phyloP scores from a whole-genome alignment of 768 basidiomycete species.

The Rhodotorula diobovata region DNA sequence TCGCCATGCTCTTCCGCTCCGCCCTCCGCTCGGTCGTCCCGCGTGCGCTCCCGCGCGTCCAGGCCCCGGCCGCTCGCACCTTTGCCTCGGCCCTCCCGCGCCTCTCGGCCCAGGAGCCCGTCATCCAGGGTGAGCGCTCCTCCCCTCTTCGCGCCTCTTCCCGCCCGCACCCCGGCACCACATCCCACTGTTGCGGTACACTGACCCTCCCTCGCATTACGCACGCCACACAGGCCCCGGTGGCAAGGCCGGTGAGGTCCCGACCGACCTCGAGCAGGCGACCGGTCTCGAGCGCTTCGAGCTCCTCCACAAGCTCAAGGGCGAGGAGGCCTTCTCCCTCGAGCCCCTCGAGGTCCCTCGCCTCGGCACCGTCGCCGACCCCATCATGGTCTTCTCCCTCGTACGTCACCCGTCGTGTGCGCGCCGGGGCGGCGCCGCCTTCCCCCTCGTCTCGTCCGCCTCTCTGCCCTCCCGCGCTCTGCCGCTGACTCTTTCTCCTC shows the following conservation, averaged over 20 bases:
- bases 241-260: constrained; percentile 56
- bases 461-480: not conserved
- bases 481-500: not conserved
- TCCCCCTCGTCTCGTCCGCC: not conserved
- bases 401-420: constrained; percentile 54
- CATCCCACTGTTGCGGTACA: not conserved
- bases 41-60: constrained; percentile 22
- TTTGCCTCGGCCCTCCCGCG: constrained; percentile 27
- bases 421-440: not conserved
- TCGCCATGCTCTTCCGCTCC: constrained; percentile 19
- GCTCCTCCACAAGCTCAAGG: constrained; percentile 79
- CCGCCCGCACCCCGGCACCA: not conserved
- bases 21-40: constrained; percentile 10
- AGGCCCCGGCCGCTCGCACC: constrained; percentile 23
- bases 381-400: constrained; percentile 78
- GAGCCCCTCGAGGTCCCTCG: constrained; percentile 76
- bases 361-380: constrained; percentile 79
- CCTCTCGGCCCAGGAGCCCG: constrained; percentile 24
- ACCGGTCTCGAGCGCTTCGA: constrained; percentile 97
- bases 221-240: constrained; percentile 23
- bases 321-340: constrained; percentile 83
- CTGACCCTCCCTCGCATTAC: not conserved
- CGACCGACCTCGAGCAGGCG: constrained; percentile 81
- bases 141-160: not conserved
- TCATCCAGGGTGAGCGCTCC: constrained; percentile 21